A percentile compares a stretch with the other conserved stretches of the same genome.
These are phyloP conservation scores for Eleusine coracana DNA, from an alignment of 176 grass and related monocot genomes.

Conservation along the genomic window DNA sequence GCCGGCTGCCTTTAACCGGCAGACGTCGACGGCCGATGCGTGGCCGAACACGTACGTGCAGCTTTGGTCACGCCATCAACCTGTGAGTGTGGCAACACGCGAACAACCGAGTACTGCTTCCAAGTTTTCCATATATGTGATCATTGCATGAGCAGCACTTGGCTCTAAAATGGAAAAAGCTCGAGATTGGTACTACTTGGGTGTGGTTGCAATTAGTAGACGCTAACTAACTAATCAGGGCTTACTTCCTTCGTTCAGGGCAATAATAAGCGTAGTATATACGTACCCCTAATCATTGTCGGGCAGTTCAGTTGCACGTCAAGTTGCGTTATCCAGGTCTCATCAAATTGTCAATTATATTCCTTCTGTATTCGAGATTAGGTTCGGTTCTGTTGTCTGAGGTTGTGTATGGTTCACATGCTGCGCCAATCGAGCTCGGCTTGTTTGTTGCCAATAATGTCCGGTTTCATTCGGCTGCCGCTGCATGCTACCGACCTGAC, in stretches of 20 bases:
- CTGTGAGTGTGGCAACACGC: not conserved
- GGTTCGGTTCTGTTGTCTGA: not conserved
- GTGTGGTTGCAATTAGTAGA: constrained; percentile 10
- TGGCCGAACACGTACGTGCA: not conserved
- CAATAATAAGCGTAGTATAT: not conserved
- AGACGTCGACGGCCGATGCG: not conserved
- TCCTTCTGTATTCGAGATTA: not conserved
- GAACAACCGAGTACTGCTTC: not conserved
- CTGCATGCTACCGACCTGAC: constrained; percentile 31
- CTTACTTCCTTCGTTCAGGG: not conserved
- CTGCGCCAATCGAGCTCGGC: not conserved
- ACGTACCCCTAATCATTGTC: not conserved
- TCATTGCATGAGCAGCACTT: not conserved
- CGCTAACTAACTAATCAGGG: not conserved
- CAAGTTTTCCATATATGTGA: not conserved
- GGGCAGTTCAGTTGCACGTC: not conserved
- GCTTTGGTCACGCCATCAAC: not conserved
- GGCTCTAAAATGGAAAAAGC: no score
- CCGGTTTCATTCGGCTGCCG: not conserved
- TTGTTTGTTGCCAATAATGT: not conserved
- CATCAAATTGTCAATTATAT: not conserved
- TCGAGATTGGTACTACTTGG: not conserved
- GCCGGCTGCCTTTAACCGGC: not conserved
- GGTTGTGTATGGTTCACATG: not conserved
- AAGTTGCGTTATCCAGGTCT: constrained; percentile 2